These are phyloP conservation scores for Erodium maritimum DNA, from an alignment of 345 rosid species.

Conservation along the genomic window DNA sequence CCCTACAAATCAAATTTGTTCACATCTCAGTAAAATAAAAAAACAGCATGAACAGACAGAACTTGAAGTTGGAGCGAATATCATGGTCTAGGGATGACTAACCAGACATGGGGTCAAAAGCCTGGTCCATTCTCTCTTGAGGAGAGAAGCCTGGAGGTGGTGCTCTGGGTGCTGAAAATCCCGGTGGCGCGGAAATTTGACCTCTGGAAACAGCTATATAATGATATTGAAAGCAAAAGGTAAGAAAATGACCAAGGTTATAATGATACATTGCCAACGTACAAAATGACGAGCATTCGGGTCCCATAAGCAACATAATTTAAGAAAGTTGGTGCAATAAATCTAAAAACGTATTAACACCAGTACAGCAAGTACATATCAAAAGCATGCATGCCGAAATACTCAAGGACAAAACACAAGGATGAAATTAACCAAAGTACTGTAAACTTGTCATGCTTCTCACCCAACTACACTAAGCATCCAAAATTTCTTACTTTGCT, in stretches of 20 bases:
- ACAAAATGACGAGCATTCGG: neutral
- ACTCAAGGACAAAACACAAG: too few species aligned
- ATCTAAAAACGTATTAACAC: too few species aligned
- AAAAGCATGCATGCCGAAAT: too few species aligned
- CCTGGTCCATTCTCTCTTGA: conserved; percentile 40
- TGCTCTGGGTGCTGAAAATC: conserved; percentile 70
- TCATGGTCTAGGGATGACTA: conserved; percentile 9
- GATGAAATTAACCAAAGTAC: too few species aligned
- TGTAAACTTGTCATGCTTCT: too few species aligned
- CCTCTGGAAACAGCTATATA: conserved; percentile 36
- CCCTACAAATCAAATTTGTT: conserved; percentile 21
- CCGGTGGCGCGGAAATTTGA: conserved; percentile 78
- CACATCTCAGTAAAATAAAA: neutral
- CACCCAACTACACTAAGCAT: too few species aligned
- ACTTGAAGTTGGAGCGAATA: neutral
- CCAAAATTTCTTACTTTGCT: too few species aligned
- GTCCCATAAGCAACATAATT: too few species aligned
- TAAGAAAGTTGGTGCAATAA: neutral
- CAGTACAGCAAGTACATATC: too few species aligned
- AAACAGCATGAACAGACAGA: neutral
- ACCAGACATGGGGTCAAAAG: conserved; percentile 43
- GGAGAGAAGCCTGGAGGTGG: conserved; percentile 93
- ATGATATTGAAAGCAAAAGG: conserved; percentile 4
- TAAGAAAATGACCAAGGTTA: neutral
- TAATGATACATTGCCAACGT: neutral